Evolutionary conservation across 208 protist genomes (phyloP).

Genomic region (Vickermania spadyakhi): DNA sequence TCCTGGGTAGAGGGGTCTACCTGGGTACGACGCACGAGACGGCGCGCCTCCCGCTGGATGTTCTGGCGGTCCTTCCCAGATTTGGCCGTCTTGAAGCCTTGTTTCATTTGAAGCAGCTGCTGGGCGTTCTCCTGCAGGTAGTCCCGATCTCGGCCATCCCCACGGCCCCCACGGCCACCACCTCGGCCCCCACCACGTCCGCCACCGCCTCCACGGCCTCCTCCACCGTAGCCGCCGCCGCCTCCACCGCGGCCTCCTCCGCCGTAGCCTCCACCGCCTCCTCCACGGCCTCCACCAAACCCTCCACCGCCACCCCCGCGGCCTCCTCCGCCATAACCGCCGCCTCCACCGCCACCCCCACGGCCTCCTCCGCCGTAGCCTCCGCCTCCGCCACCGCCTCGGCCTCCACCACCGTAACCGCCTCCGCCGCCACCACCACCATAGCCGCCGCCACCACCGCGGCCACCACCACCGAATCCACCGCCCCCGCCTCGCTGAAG

Average conservation of each 20-base stretch:
- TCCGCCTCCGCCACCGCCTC: slow-evolving; percentile 2
- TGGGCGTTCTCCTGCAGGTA: slow-evolving; percentile 42
- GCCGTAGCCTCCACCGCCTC: background rate
- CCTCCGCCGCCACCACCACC: slow-evolving; percentile 6
- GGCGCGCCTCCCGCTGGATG: slow-evolving; percentile 39
- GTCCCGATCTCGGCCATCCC: slow-evolving; percentile 1
- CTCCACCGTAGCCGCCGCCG: background rate
- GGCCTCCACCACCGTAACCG: slow-evolving; percentile 2
- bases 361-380: slow-evolving; percentile 1
- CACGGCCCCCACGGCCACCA: slow-evolving; percentile 3
- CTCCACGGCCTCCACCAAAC: background rate
- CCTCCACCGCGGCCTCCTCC: background rate
- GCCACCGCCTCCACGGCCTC: background rate
- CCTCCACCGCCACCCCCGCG: background rate
- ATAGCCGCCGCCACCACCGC: background rate
- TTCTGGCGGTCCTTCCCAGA: slow-evolving; percentile 29
- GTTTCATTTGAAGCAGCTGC: slow-evolving; percentile 55
- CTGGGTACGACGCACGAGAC: slow-evolving; percentile 27
- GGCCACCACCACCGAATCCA: background rate
- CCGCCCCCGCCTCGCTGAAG: slow-evolving; percentile 5
- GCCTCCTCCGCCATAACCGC: background rate
- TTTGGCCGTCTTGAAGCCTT: slow-evolving; percentile 43
- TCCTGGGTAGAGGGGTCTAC: slow-evolving; percentile 82
- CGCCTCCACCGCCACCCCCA: background rate
- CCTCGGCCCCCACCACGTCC: slow-evolving; percentile 5